Evolutionary conservation across 441 rosid genomes (phyloP).

Genomic region (Corymbia calophylla): DNA sequence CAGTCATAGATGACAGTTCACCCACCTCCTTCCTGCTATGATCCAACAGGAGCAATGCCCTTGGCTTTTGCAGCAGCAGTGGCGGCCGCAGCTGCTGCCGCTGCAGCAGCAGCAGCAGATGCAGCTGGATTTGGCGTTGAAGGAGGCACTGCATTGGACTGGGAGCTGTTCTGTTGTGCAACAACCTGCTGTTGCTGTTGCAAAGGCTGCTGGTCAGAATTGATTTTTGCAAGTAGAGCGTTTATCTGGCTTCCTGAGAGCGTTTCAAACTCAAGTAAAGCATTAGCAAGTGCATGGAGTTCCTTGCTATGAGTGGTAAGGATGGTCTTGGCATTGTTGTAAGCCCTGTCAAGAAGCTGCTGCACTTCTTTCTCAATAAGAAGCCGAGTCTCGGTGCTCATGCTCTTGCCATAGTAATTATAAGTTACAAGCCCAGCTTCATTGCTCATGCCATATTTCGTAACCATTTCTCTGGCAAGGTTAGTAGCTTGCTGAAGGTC

Average conservation of each 20-base stretch:
- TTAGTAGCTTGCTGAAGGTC: conserved; percentile 79
- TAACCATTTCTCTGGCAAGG: conserved; percentile 84
- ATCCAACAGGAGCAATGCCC: conserved; percentile 79
- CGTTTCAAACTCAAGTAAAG: conserved; percentile 76
- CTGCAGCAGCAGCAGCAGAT: conserved; percentile 67
- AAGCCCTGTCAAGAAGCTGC: conserved; percentile 61
- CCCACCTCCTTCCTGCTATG: conserved; percentile 36
- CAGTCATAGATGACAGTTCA: neutral
- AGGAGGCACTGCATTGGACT: conserved; percentile 47
- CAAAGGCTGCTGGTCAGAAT: conserved; percentile 41
- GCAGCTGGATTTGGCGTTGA: conserved; percentile 65
- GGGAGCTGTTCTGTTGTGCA: conserved; percentile 37
- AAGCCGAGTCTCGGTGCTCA: conserved; percentile 93
- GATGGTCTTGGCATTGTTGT: conserved; percentile 75
- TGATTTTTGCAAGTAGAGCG: conserved; percentile 53
- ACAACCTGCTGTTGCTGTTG: conserved; percentile 45
- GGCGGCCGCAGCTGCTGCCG: conserved; percentile 45
- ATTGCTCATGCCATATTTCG: conserved; percentile 88
- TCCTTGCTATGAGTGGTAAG: conserved; percentile 70
- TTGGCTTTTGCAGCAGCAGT: conserved; percentile 70
- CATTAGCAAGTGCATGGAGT: conserved; percentile 77
- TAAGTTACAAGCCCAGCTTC: conserved; percentile 85
- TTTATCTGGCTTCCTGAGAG: conserved; percentile 78
- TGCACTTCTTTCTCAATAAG: conserved; percentile 86
- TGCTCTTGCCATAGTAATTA: conserved; percentile 78